These are phyloP conservation scores for Curvularia verruculosa DNA, from an alignment of 2,329 filamentous ascomycete species.

Conservation along the genomic window DNA sequence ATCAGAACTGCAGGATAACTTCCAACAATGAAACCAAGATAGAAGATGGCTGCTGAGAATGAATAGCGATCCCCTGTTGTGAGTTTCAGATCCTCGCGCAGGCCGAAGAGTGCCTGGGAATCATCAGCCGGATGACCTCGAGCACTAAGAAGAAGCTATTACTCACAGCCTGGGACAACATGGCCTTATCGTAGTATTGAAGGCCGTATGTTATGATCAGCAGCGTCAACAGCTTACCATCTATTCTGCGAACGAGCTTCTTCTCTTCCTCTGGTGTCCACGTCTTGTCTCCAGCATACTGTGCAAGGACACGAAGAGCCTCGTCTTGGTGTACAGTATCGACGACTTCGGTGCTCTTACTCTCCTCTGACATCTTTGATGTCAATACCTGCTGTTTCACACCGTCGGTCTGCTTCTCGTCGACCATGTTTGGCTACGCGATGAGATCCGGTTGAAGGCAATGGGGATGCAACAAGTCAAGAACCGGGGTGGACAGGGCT, in stretches of 20 bases:
- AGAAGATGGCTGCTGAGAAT: neutral
- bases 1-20: neutral
- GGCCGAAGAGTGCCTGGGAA: neutral
- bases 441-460: neutral
- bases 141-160: neutral
- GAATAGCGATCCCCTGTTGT: neutral
- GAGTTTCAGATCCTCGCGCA: neutral
- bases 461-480: neutral
- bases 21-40: neutral
- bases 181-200: neutral
- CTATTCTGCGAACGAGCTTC: neutral
- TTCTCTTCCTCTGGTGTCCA: slow-evolving; percentile 1
- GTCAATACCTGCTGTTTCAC: neutral
- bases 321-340: neutral
- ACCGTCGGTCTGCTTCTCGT: neutral
- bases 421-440: neutral
- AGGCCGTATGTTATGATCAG: neutral
- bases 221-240: neutral
- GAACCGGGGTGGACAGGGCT: neutral
- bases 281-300: neutral
- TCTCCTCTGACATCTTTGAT: neutral
- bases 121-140: neutral
- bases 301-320: neutral
- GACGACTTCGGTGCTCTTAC: neutral
- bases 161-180: neutral